A percentile compares a stretch with the other conserved stretches of the same genome.
Conservation (phyloP, 2,329 filamentous ascomycete species). For the Dryadomyces quercivorus region DNA sequence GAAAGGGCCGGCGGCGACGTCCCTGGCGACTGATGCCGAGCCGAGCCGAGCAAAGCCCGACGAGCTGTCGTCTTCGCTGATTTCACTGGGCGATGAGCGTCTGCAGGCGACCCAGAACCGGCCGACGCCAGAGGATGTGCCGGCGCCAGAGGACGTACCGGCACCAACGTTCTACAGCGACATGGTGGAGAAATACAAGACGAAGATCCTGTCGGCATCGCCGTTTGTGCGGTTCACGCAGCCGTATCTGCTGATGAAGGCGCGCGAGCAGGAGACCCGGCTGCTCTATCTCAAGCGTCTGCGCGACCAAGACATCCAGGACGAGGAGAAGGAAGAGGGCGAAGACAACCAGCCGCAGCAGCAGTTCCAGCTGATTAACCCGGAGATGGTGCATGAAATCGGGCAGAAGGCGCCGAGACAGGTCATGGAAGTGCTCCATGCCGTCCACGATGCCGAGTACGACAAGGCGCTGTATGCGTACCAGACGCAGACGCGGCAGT, state of each 20-base stretch:
- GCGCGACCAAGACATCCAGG: conserved; percentile 59
- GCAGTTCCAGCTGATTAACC: conserved; percentile 81
- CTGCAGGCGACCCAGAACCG: neutral
- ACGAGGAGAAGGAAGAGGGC: conserved; percentile 36
- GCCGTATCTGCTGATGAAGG: conserved; percentile 84
- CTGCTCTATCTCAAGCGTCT: conserved; percentile 72
- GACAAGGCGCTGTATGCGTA: conserved; percentile 92
- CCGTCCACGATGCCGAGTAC: conserved; percentile 92
- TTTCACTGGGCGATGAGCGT: neutral
- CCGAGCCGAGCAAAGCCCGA: neutral
- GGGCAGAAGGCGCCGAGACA: conserved; percentile 70
- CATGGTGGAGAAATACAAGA: conserved; percentile 86
- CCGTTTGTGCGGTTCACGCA: conserved; percentile 94
- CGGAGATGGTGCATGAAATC: conserved; percentile 85
- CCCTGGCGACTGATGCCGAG: neutral
- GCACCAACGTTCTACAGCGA: conserved; percentile 91
- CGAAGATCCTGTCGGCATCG: conserved; percentile 85
- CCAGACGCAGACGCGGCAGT: conserved; percentile 84
- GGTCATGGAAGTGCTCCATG: conserved; percentile 85
- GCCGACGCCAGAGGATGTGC: conserved; percentile 36
- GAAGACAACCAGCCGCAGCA: conserved; percentile 51
- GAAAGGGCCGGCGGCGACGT: neutral
- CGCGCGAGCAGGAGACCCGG: conserved; percentile 78
- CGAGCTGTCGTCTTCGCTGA: neutral
- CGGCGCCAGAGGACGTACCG: conserved; percentile 62